phyloP scores from a whole-genome alignment of 1,284 basidiomycete species.

The Clitocybe nebularis region DNA sequence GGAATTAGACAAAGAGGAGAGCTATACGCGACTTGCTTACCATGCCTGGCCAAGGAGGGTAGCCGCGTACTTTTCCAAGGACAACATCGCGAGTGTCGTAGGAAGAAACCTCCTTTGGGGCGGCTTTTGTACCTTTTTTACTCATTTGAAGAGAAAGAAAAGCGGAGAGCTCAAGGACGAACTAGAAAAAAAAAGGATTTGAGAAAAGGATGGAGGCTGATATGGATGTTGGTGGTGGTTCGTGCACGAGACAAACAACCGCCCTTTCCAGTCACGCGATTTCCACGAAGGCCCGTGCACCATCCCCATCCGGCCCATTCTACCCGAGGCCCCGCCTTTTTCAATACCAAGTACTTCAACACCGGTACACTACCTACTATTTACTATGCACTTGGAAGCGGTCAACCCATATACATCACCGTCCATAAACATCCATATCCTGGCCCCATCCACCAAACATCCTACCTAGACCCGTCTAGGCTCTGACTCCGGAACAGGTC shows the following conservation, averaged over 20 bases:
- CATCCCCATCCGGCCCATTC: too few species aligned
- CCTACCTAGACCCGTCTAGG: too few species aligned
- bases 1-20: constrained; percentile 6
- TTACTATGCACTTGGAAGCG: too few species aligned
- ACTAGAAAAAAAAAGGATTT: constrained; percentile 7
- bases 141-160: constrained; percentile 36
- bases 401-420: too few species aligned
- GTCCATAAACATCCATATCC: too few species aligned
- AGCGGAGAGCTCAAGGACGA: constrained; percentile 5
- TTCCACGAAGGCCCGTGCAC: constrained; percentile 4
- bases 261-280: constrained; percentile 2
- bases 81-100: constrained; percentile 72
- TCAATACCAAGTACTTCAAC: too few species aligned
- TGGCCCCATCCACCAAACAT: too few species aligned
- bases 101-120: constrained; percentile 33
- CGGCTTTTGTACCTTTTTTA: constrained; percentile 52
- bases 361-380: too few species aligned
- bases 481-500: too few species aligned
- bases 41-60: constrained; percentile 89
- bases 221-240: constrained; percentile 1
- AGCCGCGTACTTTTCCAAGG: constrained; percentile 90
- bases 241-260: not conserved
- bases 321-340: too few species aligned
- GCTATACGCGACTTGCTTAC: constrained; percentile 46
- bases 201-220: constrained; percentile 1